Conservation (phyloP, 306 rosid genomes). For the Clitoria ternatea region DNA sequence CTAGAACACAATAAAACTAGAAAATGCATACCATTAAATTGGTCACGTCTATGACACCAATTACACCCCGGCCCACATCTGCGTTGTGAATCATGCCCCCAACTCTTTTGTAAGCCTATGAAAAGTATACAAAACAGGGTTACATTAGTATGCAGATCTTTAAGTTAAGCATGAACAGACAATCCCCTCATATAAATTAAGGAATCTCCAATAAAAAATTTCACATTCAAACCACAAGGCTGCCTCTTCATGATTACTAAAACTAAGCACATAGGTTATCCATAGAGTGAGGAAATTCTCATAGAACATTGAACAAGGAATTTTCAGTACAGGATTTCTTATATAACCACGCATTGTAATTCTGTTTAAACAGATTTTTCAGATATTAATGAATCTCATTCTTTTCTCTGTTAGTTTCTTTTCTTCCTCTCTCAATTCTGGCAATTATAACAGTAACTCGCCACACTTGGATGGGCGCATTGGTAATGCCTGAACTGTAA, state of each 20-base stretch:
- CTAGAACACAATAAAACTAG: neutral
- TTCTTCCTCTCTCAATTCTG: no score
- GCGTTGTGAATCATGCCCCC: slow-evolving; percentile 53
- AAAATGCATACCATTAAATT: slow-evolving; percentile 41
- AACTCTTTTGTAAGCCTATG: slow-evolving; percentile 62
- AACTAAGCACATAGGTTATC: neutral
- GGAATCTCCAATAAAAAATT: neutral
- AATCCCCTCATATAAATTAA: neutral
- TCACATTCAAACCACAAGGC: neutral
- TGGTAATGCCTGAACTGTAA: neutral
- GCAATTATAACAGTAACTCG: no score
- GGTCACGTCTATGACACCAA: slow-evolving; percentile 58
- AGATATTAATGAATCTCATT: no score
- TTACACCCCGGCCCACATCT: slow-evolving; percentile 53
- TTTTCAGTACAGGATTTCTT: neutral
- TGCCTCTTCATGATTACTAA: neutral
- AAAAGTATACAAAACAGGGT: neutral
- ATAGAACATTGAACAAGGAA: neutral
- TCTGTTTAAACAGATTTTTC: no score
- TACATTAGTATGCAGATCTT: neutral
- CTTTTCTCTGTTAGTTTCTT: no score
- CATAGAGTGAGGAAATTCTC: neutral
- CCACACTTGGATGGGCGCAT: neutral
- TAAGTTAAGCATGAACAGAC: neutral
- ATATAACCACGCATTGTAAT: no score